phyloP scores from a whole-genome alignment of 495 filamentous ascomycete genomes.

The Pyrenula aspistea region DNA sequence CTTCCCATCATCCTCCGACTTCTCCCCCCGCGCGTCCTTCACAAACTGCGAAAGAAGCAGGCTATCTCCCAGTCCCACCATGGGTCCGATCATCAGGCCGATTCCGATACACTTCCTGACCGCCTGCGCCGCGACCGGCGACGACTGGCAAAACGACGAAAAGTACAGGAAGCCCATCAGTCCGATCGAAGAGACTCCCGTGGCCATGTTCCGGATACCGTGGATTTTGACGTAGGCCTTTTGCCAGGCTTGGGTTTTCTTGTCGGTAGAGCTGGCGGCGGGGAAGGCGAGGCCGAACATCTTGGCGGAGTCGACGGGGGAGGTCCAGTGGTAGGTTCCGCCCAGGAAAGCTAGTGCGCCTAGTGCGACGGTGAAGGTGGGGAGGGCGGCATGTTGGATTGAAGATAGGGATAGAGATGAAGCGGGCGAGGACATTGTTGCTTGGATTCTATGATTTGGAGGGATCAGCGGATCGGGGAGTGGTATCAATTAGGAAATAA shows the following conservation, averaged over 20 bases:
- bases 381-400: background rate
- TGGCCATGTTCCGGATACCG: background rate
- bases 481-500: too few relatives aligned
- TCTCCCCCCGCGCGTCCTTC: background rate
- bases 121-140: background rate
- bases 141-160: background rate
- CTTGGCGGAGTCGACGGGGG: background rate
- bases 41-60: background rate
- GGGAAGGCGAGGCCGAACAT: background rate
- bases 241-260: background rate
- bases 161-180: background rate
- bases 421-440: background rate
- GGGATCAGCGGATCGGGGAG: background rate
- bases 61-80: background rate
- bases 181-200: background rate
- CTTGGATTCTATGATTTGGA: too few relatives aligned
- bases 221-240: background rate
- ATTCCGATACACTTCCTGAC: background rate
- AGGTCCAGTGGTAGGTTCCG: background rate
- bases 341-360: too few relatives aligned
- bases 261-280: background rate
- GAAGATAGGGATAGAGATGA: background rate
- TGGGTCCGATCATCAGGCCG: background rate
- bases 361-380: background rate
- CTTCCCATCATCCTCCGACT: background rate